Conservation (phyloP, 805 yeast species). For the Lipomyces mesembrius region DNA sequence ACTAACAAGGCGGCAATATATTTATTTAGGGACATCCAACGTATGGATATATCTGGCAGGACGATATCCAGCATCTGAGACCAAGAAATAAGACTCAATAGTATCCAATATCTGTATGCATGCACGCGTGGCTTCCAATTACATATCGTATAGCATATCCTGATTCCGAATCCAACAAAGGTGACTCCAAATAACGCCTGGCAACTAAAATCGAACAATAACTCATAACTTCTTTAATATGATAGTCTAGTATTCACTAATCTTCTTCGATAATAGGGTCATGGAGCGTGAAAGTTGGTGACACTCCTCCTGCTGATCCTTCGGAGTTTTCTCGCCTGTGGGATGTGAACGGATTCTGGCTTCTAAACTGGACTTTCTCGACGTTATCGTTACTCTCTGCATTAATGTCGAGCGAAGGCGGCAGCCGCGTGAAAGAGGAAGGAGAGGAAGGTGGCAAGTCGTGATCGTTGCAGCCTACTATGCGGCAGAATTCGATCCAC, state of each 20-base stretch:
- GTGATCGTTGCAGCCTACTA: constrained; percentile 27
- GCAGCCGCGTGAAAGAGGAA: neutral
- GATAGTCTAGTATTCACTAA: constrained; percentile 1
- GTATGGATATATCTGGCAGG: neutral
- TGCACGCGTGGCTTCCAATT: neutral
- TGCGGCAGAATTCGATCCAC: constrained; percentile 33
- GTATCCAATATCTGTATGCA: neutral
- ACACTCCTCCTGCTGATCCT: neutral
- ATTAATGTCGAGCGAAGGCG: constrained; percentile 1
- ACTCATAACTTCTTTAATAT: neutral
- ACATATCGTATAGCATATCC: neutral
- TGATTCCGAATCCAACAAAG: neutral
- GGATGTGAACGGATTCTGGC: neutral
- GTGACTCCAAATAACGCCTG: neutral
- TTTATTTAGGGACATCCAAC: neutral
- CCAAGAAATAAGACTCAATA: neutral
- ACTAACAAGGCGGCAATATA: neutral
- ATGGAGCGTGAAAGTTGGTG: constrained; percentile 4
- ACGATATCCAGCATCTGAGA: neutral
- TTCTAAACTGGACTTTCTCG: constrained; percentile 9
- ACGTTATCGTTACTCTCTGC: neutral
- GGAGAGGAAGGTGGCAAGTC: constrained; percentile 3
- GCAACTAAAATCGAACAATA: neutral
- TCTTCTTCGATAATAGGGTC: constrained; percentile 16
- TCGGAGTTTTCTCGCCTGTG: constrained; percentile 6